Evolutionary conservation across 1,284 basidiomycete genomes (phyloP).

Genomic region (Fomitopsis pinicola): DNA sequence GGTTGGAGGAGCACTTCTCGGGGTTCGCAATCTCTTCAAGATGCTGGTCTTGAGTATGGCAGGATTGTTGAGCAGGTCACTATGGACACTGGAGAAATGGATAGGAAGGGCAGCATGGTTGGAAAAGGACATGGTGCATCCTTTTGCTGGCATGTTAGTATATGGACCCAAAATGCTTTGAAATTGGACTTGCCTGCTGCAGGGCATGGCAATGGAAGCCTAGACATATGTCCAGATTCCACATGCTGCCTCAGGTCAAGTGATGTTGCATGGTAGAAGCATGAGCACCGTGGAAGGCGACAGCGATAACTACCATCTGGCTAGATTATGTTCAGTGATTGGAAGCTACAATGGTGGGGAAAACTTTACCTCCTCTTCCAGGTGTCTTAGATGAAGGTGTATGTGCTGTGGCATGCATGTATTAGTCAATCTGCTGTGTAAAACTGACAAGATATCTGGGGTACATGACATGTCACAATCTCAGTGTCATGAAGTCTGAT

Average conservation of each 20-base stretch:
- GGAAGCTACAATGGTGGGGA: not conserved
- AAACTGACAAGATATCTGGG: not conserved
- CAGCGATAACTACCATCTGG: slow-evolving; percentile 21
- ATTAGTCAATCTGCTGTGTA: not conserved
- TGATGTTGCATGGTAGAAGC: slow-evolving; percentile 11
- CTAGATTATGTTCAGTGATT: not conserved
- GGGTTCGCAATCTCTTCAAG: not conserved
- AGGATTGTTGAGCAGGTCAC: not conserved
- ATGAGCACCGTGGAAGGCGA: slow-evolving; percentile 14
- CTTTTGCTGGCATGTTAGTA: not conserved
- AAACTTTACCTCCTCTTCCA: not conserved
- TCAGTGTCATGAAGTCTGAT: too few species aligned
- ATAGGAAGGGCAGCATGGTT: slow-evolving; percentile 4
- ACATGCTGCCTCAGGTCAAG: slow-evolving; percentile 18
- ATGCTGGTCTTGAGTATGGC: not conserved
- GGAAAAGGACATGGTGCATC: not conserved
- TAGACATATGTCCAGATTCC: slow-evolving; percentile 16
- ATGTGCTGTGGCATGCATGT: not conserved
- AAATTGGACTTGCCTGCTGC: slow-evolving; percentile 11
- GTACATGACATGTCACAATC: not conserved
- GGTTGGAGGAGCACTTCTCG: not conserved
- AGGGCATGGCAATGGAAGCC: slow-evolving; percentile 18
- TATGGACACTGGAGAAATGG: slow-evolving; percentile 11
- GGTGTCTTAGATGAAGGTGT: not conserved
- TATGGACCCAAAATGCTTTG: not conserved